Evolutionary conservation across 768 basidiomycete genomes (phyloP).

Genomic region (Hypsizygus marmoreus): DNA sequence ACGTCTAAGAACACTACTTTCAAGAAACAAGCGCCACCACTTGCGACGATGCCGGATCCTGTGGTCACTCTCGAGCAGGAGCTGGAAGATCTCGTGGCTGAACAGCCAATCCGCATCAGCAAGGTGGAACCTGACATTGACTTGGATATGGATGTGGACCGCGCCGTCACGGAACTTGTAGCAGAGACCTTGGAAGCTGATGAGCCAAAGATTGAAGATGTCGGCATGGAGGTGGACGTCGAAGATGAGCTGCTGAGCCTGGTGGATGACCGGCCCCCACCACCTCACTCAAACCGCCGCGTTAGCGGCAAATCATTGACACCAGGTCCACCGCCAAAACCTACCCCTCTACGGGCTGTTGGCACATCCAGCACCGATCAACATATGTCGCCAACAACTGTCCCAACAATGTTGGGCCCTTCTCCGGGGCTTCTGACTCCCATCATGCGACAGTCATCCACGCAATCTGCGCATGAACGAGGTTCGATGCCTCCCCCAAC

Average conservation of each 20-base stretch:
- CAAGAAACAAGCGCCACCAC: slow-evolving; percentile 18
- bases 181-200: slow-evolving; percentile 38
- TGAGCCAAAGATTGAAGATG: slow-evolving; percentile 23
- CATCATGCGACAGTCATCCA: slow-evolving; percentile 13
- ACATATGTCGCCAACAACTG: slow-evolving; percentile 14
- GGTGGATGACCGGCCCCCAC: slow-evolving; percentile 51
- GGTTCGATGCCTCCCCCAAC: slow-evolving; percentile 64
- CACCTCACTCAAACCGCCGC: slow-evolving; percentile 18
- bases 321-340: slow-evolving; percentile 4
- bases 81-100: slow-evolving; percentile 29
- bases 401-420: slow-evolving; percentile 8
- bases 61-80: slow-evolving; percentile 48
- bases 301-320: slow-evolving; percentile 8
- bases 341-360: slow-evolving; percentile 1
- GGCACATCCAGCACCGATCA: background rate
- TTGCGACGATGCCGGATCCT: slow-evolving; percentile 30
- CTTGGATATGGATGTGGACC: slow-evolving; percentile 46
- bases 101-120: slow-evolving; percentile 22
- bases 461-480: slow-evolving; percentile 39
- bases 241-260: slow-evolving; percentile 73
- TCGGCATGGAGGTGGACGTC: slow-evolving; percentile 44
- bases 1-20: slow-evolving; percentile 9
- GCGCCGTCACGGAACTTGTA: slow-evolving; percentile 45
- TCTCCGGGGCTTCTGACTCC: slow-evolving; percentile 14
- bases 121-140: slow-evolving; percentile 34